These are phyloP conservation scores for Nemophila menziesii DNA, from an alignment of 257 asterid genomes.

Conservation along the genomic window DNA sequence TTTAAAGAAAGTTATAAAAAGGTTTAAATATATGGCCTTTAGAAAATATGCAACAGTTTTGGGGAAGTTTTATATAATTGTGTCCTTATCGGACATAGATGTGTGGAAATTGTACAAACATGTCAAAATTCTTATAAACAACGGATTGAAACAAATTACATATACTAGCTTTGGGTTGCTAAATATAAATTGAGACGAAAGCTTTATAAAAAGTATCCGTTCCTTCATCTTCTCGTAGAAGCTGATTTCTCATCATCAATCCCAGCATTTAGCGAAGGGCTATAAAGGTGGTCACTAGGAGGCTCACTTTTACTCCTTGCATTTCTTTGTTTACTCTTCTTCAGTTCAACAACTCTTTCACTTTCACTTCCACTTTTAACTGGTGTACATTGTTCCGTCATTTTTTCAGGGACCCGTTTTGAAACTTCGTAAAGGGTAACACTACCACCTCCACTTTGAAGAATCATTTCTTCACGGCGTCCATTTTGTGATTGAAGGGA, in stretches of 20 bases:
- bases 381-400: constrained; percentile 9
- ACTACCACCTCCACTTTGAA: constrained; percentile 30
- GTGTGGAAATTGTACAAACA: background rate
- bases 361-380: constrained; percentile 25
- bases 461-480: constrained; percentile 26
- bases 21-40: too few species aligned
- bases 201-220: too few species aligned
- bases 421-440: constrained; percentile 67
- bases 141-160: too few species aligned
- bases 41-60: too few species aligned
- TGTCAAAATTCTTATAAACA: background rate
- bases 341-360: constrained; percentile 20
- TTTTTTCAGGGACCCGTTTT: constrained; percentile 12
- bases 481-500: constrained; percentile 43
- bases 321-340: constrained; percentile 14
- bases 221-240: constrained; percentile 10
- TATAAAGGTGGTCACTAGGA: constrained; percentile 41
- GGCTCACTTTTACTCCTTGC: constrained; percentile 67
- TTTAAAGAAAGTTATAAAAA: too few species aligned
- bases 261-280: constrained; percentile 24
- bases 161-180: too few species aligned
- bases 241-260: constrained; percentile 13
- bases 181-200: too few species aligned
- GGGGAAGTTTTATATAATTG: too few species aligned
- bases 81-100: too few species aligned